These are phyloP conservation scores for Ramularia endophylla DNA, from an alignment of 2,329 filamentous ascomycete species.

Conservation along the genomic window DNA sequence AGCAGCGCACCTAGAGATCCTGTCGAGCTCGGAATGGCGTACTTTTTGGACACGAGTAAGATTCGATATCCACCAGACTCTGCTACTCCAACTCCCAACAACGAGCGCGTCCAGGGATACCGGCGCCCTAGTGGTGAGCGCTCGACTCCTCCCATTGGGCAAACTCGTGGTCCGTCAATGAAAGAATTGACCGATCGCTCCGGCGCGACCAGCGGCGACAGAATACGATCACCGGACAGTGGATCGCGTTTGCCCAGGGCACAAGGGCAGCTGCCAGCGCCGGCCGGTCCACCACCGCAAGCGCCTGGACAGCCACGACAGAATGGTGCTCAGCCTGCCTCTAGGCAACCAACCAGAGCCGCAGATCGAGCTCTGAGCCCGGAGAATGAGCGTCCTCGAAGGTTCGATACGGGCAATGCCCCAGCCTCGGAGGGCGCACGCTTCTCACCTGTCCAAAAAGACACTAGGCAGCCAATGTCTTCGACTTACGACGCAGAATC, in stretches of 20 bases:
- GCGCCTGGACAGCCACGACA: constrained; percentile 52
- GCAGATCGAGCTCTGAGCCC: constrained; percentile 28
- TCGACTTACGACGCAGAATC: constrained; percentile 14
- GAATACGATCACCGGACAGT: constrained; percentile 19
- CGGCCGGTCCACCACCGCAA: constrained; percentile 58
- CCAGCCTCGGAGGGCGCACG: constrained; percentile 10
- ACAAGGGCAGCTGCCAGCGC: constrained; percentile 48
- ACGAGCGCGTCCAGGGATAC: constrained; percentile 23
- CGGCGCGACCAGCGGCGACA: constrained; percentile 20
- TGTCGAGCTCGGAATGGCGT: constrained; percentile 80
- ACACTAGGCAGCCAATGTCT: constrained; percentile 15
- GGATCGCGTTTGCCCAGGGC: constrained; percentile 34
- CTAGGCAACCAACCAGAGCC: constrained; percentile 27
- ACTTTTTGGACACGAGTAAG: constrained; percentile 89
- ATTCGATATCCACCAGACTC: constrained; percentile 80
- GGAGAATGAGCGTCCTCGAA: constrained; percentile 23
- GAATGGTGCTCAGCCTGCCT: constrained; percentile 17
- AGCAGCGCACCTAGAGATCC: constrained; percentile 77
- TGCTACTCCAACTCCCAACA: constrained; percentile 28
- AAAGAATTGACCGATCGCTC: constrained; percentile 26
- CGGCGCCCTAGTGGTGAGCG: constrained; percentile 30
- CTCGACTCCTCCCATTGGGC: constrained; percentile 8
- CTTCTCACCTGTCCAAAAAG: constrained; percentile 4
- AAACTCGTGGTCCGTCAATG: constrained; percentile 16
- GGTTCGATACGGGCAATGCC: constrained; percentile 19